phyloP scores from a whole-genome alignment of 2,329 filamentous ascomycete species.

The Didymella arachidicola region DNA sequence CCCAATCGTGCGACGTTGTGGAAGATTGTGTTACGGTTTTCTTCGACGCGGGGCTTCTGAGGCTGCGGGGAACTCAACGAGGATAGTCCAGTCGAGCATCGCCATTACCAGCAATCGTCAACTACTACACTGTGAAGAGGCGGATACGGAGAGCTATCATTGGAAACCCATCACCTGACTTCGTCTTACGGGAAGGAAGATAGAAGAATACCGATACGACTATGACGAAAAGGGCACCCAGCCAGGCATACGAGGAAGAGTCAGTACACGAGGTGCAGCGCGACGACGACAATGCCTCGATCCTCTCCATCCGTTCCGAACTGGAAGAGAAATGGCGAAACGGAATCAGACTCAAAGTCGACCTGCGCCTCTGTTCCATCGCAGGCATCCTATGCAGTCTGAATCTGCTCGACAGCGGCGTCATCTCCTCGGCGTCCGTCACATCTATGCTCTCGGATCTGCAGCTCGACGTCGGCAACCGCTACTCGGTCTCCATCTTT shows the following conservation, averaged over 20 bases:
- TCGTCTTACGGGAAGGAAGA: not conserved
- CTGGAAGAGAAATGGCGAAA: slow-evolving; percentile 51
- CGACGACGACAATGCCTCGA: slow-evolving; percentile 18
- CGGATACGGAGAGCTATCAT: not conserved
- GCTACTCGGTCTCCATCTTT: slow-evolving; percentile 75
- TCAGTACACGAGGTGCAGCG: slow-evolving; percentile 28
- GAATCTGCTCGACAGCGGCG: slow-evolving; percentile 73
- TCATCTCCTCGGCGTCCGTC: slow-evolving; percentile 73
- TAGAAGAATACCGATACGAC: not conserved
- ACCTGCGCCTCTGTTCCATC: slow-evolving; percentile 73
- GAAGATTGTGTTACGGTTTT: not conserved
- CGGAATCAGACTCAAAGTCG: slow-evolving; percentile 68
- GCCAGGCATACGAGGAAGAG: slow-evolving; percentile 25
- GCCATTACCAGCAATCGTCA: not conserved
- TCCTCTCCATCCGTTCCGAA: slow-evolving; percentile 22
- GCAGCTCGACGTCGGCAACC: slow-evolving; percentile 66
- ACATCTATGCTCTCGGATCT: slow-evolving; percentile 73
- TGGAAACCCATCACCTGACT: not conserved
- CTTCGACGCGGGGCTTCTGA: slow-evolving; percentile 2
- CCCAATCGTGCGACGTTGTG: slow-evolving; percentile 2
- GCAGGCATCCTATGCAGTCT: slow-evolving; percentile 74
- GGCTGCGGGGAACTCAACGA: not conserved
- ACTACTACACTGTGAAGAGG: not conserved
- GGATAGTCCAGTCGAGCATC: not conserved
- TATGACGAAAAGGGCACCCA: slow-evolving; percentile 28